phyloP scores from a whole-genome alignment of 2,329 filamentous ascomycete genomes.

The Teratosphaeria destructans region DNA sequence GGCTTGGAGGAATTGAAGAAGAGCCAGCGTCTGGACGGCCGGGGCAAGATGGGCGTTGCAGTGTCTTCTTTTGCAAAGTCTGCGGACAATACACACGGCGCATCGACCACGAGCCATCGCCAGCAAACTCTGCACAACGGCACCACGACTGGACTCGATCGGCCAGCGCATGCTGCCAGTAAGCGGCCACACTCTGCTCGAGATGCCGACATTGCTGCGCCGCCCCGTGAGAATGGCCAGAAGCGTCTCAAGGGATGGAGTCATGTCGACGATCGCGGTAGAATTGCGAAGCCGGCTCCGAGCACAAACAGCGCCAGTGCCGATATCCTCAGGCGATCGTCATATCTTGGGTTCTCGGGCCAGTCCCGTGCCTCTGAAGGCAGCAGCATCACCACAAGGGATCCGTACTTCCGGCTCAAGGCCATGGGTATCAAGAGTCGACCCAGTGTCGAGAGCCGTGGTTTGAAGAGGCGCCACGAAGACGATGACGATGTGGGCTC shows the following conservation, averaged over 20 bases:
- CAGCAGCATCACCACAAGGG: conserved; percentile 33
- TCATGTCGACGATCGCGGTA: conserved; percentile 15
- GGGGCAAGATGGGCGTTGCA: not conserved
- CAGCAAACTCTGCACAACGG: not conserved
- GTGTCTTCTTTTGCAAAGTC: not conserved
- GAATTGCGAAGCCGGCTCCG: conserved; percentile 10
- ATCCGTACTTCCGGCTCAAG: conserved; percentile 42
- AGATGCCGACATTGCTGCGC: conserved; percentile 2
- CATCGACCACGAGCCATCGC: not conserved
- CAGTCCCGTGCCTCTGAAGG: not conserved
- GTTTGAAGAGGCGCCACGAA: conserved; percentile 14
- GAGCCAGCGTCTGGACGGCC: not conserved
- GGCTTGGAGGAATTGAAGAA: conserved; percentile 14
- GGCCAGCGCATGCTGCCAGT: conserved; percentile 11
- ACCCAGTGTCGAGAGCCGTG: conserved; percentile 5
- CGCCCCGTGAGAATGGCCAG: conserved; percentile 7
- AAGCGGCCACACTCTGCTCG: conserved; percentile 19
- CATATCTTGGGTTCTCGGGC: conserved; percentile 21
- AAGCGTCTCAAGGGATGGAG: conserved; percentile 22
- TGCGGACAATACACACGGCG: not conserved
- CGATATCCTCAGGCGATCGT: conserved; percentile 18
- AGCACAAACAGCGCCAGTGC: conserved; percentile 1
- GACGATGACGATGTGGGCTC: conserved; percentile 5
- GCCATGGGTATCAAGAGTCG: conserved; percentile 36
- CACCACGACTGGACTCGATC: conserved; percentile 1